A percentile compares a stretch with the other conserved stretches of the same genome.
These are phyloP conservation scores for Alternaria gansuensis DNA, from an alignment of 2,329 filamentous ascomycete species.

Conservation along the genomic window DNA sequence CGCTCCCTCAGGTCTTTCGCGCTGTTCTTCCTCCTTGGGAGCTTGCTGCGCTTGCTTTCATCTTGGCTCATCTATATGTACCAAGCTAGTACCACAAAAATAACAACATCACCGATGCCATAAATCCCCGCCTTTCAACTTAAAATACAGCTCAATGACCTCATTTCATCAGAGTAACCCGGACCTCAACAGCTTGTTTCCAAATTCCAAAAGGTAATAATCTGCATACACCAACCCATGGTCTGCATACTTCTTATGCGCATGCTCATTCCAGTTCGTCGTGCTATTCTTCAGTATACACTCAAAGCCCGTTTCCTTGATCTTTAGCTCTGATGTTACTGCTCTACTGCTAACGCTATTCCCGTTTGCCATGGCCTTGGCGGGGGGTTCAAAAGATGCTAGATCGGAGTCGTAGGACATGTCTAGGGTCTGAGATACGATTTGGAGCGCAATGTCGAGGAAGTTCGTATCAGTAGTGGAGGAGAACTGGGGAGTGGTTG, in stretches of 20 bases:
- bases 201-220: conserved; percentile 59
- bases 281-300: conserved; percentile 59
- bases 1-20: background rate
- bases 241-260: conserved; percentile 56
- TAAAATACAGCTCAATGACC: background rate
- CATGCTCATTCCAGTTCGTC: conserved; percentile 59
- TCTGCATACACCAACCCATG: conserved; percentile 62
- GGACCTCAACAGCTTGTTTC: conserved; percentile 57
- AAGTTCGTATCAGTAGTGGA: conserved; percentile 17
- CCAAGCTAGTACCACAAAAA: no score
- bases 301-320: conserved; percentile 50
- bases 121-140: no score
- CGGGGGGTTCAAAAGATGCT: conserved; percentile 32
- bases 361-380: conserved; percentile 29
- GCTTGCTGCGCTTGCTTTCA: no score
- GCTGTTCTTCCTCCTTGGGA: no score
- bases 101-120: no score
- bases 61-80: no score
- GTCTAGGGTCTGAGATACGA: conserved; percentile 41
- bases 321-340: conserved; percentile 26
- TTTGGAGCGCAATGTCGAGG: conserved; percentile 31
- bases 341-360: background rate
- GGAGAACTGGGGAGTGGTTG: conserved; percentile 5
- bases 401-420: conserved; percentile 44
- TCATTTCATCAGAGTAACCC: conserved; percentile 34